Conservation (phyloP, 2,329 filamentous ascomycete genomes). For the Ploettnerulaceae sp. region DNA sequence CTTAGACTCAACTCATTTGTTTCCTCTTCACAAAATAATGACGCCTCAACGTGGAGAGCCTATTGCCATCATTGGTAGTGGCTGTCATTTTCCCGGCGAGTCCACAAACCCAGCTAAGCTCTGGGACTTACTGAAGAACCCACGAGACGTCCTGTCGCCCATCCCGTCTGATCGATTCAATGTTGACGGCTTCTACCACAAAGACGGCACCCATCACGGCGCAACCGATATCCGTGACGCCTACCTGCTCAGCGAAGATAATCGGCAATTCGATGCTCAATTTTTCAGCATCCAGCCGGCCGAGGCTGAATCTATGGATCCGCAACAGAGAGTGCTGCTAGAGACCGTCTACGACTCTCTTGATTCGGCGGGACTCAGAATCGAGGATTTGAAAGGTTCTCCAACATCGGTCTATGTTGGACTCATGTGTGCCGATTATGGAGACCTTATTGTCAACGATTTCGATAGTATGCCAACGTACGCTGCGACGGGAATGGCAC, state of each 20-base stretch:
- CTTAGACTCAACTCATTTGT: background rate
- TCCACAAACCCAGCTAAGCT: slow-evolving; percentile 37
- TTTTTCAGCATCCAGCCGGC: slow-evolving; percentile 31
- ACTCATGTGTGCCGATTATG: slow-evolving; percentile 36
- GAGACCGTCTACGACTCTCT: slow-evolving; percentile 31
- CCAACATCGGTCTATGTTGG: slow-evolving; percentile 46
- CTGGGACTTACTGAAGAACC: slow-evolving; percentile 38
- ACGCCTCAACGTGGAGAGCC: too few relatives aligned
- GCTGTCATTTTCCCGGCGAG: slow-evolving; percentile 37
- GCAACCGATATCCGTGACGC: slow-evolving; percentile 29
- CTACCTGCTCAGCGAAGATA: slow-evolving; percentile 28
- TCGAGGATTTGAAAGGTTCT: slow-evolving; percentile 21
- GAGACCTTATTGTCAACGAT: slow-evolving; percentile 34
- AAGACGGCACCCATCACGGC: slow-evolving; percentile 35
- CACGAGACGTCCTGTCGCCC: slow-evolving; percentile 35
- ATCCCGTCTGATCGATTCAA: slow-evolving; percentile 41
- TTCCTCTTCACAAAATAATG: background rate
- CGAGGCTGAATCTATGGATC: slow-evolving; percentile 33
- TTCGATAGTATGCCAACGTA: slow-evolving; percentile 46
- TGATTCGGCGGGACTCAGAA: slow-evolving; percentile 25
- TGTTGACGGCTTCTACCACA: slow-evolving; percentile 49
- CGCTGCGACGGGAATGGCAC: slow-evolving; percentile 43
- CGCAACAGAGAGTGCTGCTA: slow-evolving; percentile 30
- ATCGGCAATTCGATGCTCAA: slow-evolving; percentile 29
- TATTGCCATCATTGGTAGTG: slow-evolving; percentile 37